Percentiles rank a stretch among this genome's conserved stretches.
Conservation (phyloP, 2,329 filamentous ascomycete genomes). For the Aspergillus quadricinctus region DNA sequence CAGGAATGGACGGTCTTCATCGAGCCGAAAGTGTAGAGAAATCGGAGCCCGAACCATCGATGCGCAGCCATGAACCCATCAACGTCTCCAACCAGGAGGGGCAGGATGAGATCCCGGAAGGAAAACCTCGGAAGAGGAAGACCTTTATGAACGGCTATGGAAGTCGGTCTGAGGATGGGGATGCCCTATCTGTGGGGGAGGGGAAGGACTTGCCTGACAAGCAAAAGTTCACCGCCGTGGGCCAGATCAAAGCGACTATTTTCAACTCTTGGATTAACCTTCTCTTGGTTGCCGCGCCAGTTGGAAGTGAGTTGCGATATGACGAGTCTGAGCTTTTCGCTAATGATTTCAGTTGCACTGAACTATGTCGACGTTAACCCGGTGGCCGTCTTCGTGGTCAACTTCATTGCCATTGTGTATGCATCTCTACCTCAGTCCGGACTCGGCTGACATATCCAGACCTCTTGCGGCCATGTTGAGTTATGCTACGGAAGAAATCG, state of each 20-base stretch:
- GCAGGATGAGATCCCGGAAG: slow-evolving; percentile 7
- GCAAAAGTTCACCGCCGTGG: slow-evolving; percentile 34
- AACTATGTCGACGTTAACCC: slow-evolving; percentile 59
- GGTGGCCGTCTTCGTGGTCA: slow-evolving; percentile 74
- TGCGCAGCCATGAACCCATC: slow-evolving; percentile 28
- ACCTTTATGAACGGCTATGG: slow-evolving; percentile 18
- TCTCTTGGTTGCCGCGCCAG: slow-evolving; percentile 70
- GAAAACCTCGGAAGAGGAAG: slow-evolving; percentile 24
- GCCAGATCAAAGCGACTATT: slow-evolving; percentile 60
- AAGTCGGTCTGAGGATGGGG: slow-evolving; percentile 6
- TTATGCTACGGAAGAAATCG: slow-evolving; percentile 87
- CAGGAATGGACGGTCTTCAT: slow-evolving; percentile 17
- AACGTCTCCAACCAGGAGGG: slow-evolving; percentile 21
- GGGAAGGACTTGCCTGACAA: slow-evolving; percentile 16
- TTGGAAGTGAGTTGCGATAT: slow-evolving; percentile 51
- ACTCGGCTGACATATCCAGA: slow-evolving; percentile 13
- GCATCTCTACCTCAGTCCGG: background rate
- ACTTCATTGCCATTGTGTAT: slow-evolving; percentile 83
- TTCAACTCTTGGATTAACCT: slow-evolving; percentile 85
- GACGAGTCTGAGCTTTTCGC: background rate
- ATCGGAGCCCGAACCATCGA: slow-evolving; percentile 19
- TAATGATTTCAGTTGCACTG: slow-evolving; percentile 51
- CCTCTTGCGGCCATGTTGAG: slow-evolving; percentile 82
- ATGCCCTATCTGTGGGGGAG: slow-evolving; percentile 7
- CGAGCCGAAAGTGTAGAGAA: slow-evolving; percentile 11